Conservation (phyloP, 1,139 yeast species). For the Yamadazyma taylorii region DNA sequence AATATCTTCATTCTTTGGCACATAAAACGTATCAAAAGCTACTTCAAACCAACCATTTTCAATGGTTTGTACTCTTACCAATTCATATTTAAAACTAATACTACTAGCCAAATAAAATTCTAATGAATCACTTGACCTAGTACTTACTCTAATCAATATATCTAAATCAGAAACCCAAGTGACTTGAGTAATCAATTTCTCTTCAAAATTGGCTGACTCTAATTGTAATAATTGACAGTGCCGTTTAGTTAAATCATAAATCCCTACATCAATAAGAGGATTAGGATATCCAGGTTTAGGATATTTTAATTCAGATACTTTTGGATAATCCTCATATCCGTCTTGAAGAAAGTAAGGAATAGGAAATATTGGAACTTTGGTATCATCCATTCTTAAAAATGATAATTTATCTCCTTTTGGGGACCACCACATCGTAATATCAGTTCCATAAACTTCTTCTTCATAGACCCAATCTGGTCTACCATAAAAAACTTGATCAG, state of each 20-base stretch:
- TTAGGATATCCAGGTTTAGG: slow-evolving; percentile 50
- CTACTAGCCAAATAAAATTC: slow-evolving; percentile 42
- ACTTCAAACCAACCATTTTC: slow-evolving; percentile 74
- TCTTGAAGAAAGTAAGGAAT: slow-evolving; percentile 56
- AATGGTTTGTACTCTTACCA: slow-evolving; percentile 37
- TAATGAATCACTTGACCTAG: slow-evolving; percentile 44
- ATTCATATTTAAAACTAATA: slow-evolving; percentile 24
- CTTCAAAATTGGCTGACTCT: slow-evolving; percentile 24
- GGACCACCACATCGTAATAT: slow-evolving; percentile 60
- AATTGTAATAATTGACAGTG: slow-evolving; percentile 21
- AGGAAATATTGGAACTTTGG: slow-evolving; percentile 51
- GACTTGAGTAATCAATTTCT: slow-evolving; percentile 42
- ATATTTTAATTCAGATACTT: slow-evolving; percentile 38
- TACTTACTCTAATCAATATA: slow-evolving; percentile 40
- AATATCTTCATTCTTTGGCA: slow-evolving; percentile 57
- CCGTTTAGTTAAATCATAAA: slow-evolving; percentile 25
- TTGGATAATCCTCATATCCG: slow-evolving; percentile 43
- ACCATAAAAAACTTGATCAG: slow-evolving; percentile 51
- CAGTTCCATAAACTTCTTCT: slow-evolving; percentile 55
- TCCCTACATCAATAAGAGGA: slow-evolving; percentile 41
- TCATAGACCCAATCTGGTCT: slow-evolving; percentile 66
- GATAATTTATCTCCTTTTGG: slow-evolving; percentile 50
- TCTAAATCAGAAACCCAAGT: slow-evolving; percentile 40
- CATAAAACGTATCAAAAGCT: slow-evolving; percentile 64
- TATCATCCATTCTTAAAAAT: slow-evolving; percentile 51